Evolutionary conservation across 495 filamentous ascomycete genomes (phyloP), one percentile per base, ranked within the genome.

Genomic region (Margaritispora aquatica): DNA sequence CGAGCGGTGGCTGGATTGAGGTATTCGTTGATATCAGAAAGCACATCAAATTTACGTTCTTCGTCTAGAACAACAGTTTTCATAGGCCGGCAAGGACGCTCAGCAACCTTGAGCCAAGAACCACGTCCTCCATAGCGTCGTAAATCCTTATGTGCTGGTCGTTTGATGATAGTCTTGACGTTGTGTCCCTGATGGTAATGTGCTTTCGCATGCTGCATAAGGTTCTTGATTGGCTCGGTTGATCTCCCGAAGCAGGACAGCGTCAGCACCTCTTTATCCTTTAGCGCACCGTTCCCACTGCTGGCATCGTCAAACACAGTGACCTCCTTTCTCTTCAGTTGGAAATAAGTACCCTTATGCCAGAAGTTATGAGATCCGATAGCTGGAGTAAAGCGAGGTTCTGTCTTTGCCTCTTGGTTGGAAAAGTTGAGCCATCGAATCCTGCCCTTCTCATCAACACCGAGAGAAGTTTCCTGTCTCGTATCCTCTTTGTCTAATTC

Each of bases 21-120:
- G 64, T 93, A 97, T 64, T 96, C 91, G 70, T 91, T 90, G 69
- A 96, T 89, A 69, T 97, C 93, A 17, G 77, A 71, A 27, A 95
- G 70, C 20, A 96, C 79, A 24, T 75, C 77, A 10, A 83, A 69
- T 73, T 96, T 97, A 69, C 90, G 83, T 29, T 75, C 68, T 23
- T 80, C 76, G 59, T 96, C 92, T 17, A 97, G 74, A 1, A 94
- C 85, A 0, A 96, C 92, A 0, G 92, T 96, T 2, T 82, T 80
- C 74, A 97, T 84, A 1, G 92, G 87, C 23, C 92, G 75, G 0
- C 87, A 85, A 0, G 88, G 82, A n/a, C 89, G 72, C 34, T 82
- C 79, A 57, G 87, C 85, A 22, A 86, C 85, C 58, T 81, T 78
- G 23, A 74, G 66, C 89, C 89, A 94, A 58, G 68, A 71, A 0